A percentile compares a stretch with the other conserved stretches of the same genome.
Evolutionary conservation across 2,329 filamentous ascomycete genomes (phyloP).

Genomic region (Trichophaea hybrida): DNA sequence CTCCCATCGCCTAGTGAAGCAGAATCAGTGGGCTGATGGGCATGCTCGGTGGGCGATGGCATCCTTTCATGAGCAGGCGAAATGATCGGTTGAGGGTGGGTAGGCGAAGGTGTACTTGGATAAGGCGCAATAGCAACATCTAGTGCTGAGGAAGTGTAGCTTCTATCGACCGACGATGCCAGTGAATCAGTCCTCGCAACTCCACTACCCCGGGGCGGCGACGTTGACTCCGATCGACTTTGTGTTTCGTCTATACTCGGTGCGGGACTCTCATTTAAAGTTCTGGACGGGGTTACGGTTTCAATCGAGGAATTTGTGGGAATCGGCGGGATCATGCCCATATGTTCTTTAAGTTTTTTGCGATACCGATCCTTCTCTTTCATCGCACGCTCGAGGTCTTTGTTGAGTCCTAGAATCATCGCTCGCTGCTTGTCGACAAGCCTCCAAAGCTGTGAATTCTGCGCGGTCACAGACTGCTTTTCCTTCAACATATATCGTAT

Average conservation of each 20-base stretch:
- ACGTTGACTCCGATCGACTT: constrained; percentile 3
- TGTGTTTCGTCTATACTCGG: constrained; percentile 18
- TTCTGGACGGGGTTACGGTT: constrained; percentile 12
- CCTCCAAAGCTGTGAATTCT: constrained; percentile 88
- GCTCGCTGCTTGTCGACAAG: constrained; percentile 90
- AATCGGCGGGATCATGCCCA: constrained; percentile 36
- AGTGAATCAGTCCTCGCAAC: not conserved
- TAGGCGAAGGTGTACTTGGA: constrained; percentile 49
- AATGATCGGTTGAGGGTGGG: constrained; percentile 30
- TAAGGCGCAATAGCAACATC: constrained; percentile 47
- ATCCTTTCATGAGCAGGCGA: constrained; percentile 34
- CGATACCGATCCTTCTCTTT: constrained; percentile 93
- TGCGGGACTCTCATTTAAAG: constrained; percentile 26
- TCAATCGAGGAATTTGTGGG: constrained; percentile 24
- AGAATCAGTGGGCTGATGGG: not conserved
- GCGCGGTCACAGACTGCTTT: constrained; percentile 73
- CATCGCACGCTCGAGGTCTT: constrained; percentile 75
- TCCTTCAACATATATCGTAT: constrained; percentile 82
- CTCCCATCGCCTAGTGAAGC: not conserved
- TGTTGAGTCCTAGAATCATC: constrained; percentile 87
- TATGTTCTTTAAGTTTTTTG: constrained; percentile 70
- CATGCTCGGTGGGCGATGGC: constrained; percentile 48
- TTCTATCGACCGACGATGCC: not conserved
- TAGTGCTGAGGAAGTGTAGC: not conserved
- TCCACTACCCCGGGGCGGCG: constrained; percentile 38